A percentile compares a stretch with the other conserved stretches of the same genome.
These are phyloP conservation scores for Gamsiella multidivaricata DNA, from an alignment of 192 early-diverging fungal species.

Conservation along the genomic window DNA sequence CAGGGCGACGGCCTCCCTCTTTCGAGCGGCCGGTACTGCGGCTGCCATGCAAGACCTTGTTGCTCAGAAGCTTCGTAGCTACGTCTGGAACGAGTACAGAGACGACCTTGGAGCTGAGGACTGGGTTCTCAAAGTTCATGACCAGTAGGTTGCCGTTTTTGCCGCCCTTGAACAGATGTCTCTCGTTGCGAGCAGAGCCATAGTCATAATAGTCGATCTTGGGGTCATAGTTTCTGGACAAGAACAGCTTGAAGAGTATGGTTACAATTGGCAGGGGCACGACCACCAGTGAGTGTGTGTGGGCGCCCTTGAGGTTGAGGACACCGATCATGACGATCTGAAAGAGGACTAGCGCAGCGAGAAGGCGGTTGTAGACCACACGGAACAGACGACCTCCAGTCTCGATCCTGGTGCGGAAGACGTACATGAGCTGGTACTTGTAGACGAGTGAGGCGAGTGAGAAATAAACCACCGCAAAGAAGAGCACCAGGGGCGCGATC, in stretches of 20 bases:
- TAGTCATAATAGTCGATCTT: slow-evolving; percentile 66
- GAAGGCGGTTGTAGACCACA: slow-evolving; percentile 73
- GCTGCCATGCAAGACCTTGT: slow-evolving; percentile 68
- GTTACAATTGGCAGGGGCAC: slow-evolving; percentile 74
- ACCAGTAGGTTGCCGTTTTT: slow-evolving; percentile 41
- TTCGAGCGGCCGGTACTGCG: slow-evolving; percentile 2
- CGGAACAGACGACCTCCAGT: slow-evolving; percentile 81
- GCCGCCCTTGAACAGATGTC: slow-evolving; percentile 43
- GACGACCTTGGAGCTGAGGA: slow-evolving; percentile 66
- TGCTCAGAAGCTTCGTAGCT: slow-evolving; percentile 70
- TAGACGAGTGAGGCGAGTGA: slow-evolving; percentile 73
- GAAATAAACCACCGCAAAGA: slow-evolving; percentile 73
- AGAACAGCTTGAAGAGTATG: slow-evolving; percentile 60
- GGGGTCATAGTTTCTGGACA: slow-evolving; percentile 58
- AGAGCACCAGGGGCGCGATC: slow-evolving; percentile 74
- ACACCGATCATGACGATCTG: slow-evolving; percentile 75
- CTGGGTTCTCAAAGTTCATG: slow-evolving; percentile 75
- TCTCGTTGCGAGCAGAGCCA: slow-evolving; percentile 54
- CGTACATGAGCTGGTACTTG: slow-evolving; percentile 79
- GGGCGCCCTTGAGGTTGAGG: slow-evolving; percentile 60
- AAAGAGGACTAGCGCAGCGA: slow-evolving; percentile 72
- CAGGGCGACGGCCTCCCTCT: slow-evolving; percentile 9
- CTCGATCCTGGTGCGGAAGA: slow-evolving; percentile 77
- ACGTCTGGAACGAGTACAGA: slow-evolving; percentile 76
- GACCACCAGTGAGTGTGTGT: slow-evolving; percentile 57